Conservation (phyloP, 768 basidiomycete genomes). For the Galerina sulciceps region DNA sequence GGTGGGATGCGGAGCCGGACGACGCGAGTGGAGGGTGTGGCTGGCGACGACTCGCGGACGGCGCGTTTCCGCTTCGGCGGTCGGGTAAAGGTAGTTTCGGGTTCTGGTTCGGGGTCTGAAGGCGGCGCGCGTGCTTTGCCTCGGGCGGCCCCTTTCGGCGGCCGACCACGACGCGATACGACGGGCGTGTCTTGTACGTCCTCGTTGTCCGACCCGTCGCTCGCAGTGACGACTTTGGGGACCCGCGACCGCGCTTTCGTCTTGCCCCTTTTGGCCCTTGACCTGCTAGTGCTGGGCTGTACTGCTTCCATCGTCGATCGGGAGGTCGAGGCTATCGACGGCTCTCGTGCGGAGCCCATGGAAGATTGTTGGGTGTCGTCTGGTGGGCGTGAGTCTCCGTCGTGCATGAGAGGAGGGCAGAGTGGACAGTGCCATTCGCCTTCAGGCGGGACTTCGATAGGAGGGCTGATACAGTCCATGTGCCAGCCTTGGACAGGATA, state of each 20-base stretch:
- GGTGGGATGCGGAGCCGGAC: slow-evolving; percentile 57
- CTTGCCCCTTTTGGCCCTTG: slow-evolving; percentile 24
- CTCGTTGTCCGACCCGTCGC: slow-evolving; percentile 28
- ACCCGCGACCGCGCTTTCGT: slow-evolving; percentile 33
- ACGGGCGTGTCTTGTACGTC: slow-evolving; percentile 34
- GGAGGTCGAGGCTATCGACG: slow-evolving; percentile 34
- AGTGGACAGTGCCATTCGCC: slow-evolving; percentile 80
- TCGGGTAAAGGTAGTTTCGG: slow-evolving; percentile 25
- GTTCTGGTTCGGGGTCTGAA: slow-evolving; percentile 43
- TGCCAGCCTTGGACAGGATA: slow-evolving; percentile 69
- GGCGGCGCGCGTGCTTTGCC: slow-evolving; percentile 14
- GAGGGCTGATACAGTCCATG: slow-evolving; percentile 77
- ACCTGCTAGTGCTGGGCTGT: slow-evolving; percentile 14
- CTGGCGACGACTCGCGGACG: slow-evolving; percentile 33
- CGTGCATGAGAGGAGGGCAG: slow-evolving; percentile 47
- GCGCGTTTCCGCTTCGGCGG: slow-evolving; percentile 51
- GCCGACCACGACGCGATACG: slow-evolving; percentile 9
- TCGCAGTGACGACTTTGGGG: slow-evolving; percentile 28
- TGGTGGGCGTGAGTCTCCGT: slow-evolving; percentile 11
- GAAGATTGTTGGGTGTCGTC: slow-evolving; percentile 13
- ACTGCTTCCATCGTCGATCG: slow-evolving; percentile 21
- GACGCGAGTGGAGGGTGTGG: slow-evolving; percentile 11
- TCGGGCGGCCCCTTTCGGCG: slow-evolving; percentile 3
- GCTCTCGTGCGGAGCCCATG: slow-evolving; percentile 22
- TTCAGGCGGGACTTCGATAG: slow-evolving; percentile 69